Evolutionary conservation across 228 moss, liverwort and hornwort genomes (phyloP).

Genomic region (Sphagnum fallax): DNA sequence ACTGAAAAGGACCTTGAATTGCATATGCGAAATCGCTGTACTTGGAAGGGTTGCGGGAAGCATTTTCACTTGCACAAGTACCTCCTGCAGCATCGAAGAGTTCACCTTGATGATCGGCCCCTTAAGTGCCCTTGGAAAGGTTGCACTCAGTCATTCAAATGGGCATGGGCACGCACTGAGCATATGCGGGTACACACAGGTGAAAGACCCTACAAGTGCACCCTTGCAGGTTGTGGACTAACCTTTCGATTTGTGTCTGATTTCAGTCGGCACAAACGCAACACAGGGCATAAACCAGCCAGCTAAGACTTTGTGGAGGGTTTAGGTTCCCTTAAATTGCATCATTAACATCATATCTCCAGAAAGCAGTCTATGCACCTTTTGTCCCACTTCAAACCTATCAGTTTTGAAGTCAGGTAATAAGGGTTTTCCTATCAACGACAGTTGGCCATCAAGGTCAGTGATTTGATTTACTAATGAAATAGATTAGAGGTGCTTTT

Average conservation of each 20-base stretch:
- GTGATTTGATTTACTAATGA: too few relatives aligned
- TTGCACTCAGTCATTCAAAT: constrained; percentile 81
- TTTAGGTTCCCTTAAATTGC: too few relatives aligned
- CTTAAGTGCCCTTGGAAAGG: constrained; percentile 85
- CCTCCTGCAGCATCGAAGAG: constrained; percentile 85
- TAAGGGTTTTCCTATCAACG: too few relatives aligned
- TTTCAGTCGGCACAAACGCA: constrained; percentile 94
- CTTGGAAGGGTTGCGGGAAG: constrained; percentile 89
- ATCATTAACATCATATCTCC: too few relatives aligned
- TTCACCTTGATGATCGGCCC: constrained; percentile 85
- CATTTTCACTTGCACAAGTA: constrained; percentile 95
- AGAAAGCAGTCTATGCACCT: too few relatives aligned
- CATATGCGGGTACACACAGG: constrained; percentile 88
- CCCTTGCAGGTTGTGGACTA: constrained; percentile 77
- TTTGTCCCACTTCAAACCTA: too few relatives aligned
- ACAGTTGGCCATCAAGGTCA: too few relatives aligned
- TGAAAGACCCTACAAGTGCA: constrained; percentile 78
- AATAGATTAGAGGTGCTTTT: too few relatives aligned
- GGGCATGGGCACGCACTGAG: constrained; percentile 98
- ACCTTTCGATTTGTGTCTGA: constrained; percentile 95
- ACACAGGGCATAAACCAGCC: constrained; percentile 67
- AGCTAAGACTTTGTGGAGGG: constrained; percentile 4
- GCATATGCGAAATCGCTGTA: constrained; percentile 85
- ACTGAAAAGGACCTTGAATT: constrained; percentile 69
- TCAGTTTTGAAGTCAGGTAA: too few relatives aligned